These are phyloP conservation scores for Marvania coccoides DNA, from an alignment of 139 green algal species.

Conservation along the genomic window DNA sequence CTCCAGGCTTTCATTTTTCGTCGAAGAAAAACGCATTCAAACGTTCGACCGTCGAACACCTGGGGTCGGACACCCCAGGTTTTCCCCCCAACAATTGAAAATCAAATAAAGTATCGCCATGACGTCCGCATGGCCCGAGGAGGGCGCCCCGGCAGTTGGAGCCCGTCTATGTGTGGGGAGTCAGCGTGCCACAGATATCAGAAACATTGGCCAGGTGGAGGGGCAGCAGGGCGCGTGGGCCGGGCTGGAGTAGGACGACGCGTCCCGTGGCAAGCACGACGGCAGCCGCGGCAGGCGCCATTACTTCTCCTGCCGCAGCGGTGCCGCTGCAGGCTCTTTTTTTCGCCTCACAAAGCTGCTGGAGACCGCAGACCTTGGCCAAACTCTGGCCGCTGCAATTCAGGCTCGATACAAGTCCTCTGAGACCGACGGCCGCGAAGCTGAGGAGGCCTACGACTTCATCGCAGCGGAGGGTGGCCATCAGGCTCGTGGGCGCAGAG, in stretches of 20 bases:
- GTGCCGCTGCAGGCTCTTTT: slow-evolving; percentile 48
- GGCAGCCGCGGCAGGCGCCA: slow-evolving; percentile 38
- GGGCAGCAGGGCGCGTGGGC: slow-evolving; percentile 63
- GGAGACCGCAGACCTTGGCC: slow-evolving; percentile 22
- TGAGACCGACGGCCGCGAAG: neutral
- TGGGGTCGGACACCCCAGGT: too few species aligned
- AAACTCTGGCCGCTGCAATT: slow-evolving; percentile 39
- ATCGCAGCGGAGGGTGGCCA: slow-evolving; percentile 27
- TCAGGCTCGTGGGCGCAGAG: slow-evolving; percentile 58
- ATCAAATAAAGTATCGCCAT: too few species aligned
- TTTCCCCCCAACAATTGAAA: too few species aligned
- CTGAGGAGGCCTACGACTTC: slow-evolving; percentile 36
- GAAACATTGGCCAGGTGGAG: slow-evolving; percentile 55
- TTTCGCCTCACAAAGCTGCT: slow-evolving; percentile 50
- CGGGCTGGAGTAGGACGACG: slow-evolving; percentile 81
- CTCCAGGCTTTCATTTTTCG: too few species aligned
- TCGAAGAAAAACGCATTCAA: too few species aligned
- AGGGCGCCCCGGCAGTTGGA: neutral
- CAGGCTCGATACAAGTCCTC: slow-evolving; percentile 43
- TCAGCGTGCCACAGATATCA: slow-evolving; percentile 51
- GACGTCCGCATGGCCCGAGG: too few species aligned
- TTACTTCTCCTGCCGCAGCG: slow-evolving; percentile 59
- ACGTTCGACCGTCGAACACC: too few species aligned
- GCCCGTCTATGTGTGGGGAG: neutral
- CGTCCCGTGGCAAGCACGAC: slow-evolving; percentile 69